Evolutionary conservation across 805 yeast genomes (phyloP).

Genomic region (Pichia kluyveri): DNA sequence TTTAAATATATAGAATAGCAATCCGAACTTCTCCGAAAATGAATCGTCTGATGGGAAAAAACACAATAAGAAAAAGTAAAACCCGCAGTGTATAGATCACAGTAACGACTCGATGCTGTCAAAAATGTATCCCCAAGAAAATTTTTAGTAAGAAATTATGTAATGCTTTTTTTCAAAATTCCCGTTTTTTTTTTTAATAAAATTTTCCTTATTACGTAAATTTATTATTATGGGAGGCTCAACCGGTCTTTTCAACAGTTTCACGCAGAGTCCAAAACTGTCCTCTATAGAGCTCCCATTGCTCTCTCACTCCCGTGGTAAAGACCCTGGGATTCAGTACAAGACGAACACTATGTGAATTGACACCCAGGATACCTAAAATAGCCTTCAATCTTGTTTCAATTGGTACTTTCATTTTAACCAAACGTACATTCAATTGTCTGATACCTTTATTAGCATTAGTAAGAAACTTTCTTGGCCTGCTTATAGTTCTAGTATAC

Average conservation of each 20-base stretch:
- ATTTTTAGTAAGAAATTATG: background rate
- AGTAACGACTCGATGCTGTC: background rate
- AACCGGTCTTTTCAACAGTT: background rate
- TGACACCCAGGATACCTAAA: conserved; percentile 1
- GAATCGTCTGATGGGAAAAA: background rate
- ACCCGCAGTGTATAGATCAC: background rate
- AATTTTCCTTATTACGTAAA: too few species aligned
- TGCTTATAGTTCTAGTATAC: conserved; percentile 73
- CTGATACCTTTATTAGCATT: conserved; percentile 86
- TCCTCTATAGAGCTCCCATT: conserved; percentile 89
- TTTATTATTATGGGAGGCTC: too few species aligned
- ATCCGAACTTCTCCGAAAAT: background rate
- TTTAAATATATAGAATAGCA: too few species aligned
- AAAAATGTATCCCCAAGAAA: background rate
- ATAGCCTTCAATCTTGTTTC: background rate
- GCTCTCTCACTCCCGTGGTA: conserved; percentile 75
- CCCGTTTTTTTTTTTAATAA: too few species aligned
- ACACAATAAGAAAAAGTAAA: background rate
- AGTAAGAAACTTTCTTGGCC: conserved; percentile 69
- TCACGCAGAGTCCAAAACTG: conserved; percentile 76
- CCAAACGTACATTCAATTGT: conserved; percentile 70
- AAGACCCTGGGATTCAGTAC: conserved; percentile 77
- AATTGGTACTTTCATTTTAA: conserved; percentile 38
- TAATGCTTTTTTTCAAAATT: too few species aligned
- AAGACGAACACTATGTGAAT: conserved; percentile 43